Conservation (phyloP, 495 filamentous ascomycete species). For the Aspergillus cristatus region DNA sequence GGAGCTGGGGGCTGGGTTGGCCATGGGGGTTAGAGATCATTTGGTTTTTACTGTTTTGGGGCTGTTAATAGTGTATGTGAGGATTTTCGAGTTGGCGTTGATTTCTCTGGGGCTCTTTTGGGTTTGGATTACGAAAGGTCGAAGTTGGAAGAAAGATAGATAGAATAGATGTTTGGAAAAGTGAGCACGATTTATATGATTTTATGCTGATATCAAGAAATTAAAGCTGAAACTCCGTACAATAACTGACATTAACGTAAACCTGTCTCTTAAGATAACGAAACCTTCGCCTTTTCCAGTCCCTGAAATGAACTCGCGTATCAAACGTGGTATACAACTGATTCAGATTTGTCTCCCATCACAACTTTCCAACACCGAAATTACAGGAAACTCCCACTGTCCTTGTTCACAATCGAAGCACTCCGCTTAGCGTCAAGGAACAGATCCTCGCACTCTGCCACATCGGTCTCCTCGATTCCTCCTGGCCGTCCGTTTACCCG, state of each 20-base stretch:
- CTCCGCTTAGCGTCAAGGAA: conserved; percentile 87
- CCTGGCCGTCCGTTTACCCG: conserved; percentile 57
- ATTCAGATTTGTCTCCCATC: conserved; percentile 1
- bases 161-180: too few relatives aligned
- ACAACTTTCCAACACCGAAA: too few relatives aligned
- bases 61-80: neutral
- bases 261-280: conserved; percentile 5
- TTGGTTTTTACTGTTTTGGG: neutral
- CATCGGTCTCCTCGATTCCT: conserved; percentile 71
- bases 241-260: conserved; percentile 15
- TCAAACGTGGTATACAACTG: conserved; percentile 19
- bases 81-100: too few relatives aligned
- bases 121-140: too few relatives aligned
- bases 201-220: too few relatives aligned
- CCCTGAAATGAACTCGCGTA: conserved; percentile 7
- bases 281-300: conserved; percentile 6
- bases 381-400: conserved; percentile 52
- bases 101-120: too few relatives aligned
- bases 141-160: too few relatives aligned
- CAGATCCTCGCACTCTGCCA: conserved; percentile 79
- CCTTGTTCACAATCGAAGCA: conserved; percentile 58
- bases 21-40: conserved; percentile 6
- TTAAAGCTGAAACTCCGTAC: neutral
- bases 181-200: too few relatives aligned
- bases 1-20: neutral